These are phyloP conservation scores for Pseudocercospora vitis DNA, from an alignment of 2,329 filamentous ascomycete genomes.

Conservation along the genomic window DNA sequence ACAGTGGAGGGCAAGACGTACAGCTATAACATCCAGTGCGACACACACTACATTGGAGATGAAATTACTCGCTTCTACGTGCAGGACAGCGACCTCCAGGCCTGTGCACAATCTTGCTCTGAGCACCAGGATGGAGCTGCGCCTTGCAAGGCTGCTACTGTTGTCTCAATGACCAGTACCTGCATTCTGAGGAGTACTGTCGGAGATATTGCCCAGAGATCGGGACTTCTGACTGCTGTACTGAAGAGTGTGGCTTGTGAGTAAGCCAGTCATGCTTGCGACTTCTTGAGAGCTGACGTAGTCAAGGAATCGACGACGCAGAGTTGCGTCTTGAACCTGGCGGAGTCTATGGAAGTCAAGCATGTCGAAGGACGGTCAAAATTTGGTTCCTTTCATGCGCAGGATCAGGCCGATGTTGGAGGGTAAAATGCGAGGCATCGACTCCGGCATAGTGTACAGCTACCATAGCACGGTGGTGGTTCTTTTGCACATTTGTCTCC, in stretches of 20 bases:
- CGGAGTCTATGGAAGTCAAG: too few relatives aligned
- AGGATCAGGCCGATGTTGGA: too few relatives aligned
- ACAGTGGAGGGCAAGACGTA: not conserved
- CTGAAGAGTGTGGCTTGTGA: conserved; percentile 4
- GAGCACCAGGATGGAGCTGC: conserved; percentile 1
- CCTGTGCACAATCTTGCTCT: conserved; percentile 6
- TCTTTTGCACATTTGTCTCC: too few relatives aligned
- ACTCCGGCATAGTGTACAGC: too few relatives aligned
- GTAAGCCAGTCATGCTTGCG: too few relatives aligned
- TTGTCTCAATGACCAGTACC: conserved; percentile 1
- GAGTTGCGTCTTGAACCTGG: too few relatives aligned
- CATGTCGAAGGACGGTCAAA: too few relatives aligned
- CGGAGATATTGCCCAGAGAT: conserved; percentile 8
- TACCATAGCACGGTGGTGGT: too few relatives aligned
- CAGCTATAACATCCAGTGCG: conserved; percentile 6
- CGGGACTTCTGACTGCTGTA: conserved; percentile 3
- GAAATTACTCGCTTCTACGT: conserved; percentile 7
- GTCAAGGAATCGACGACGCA: too few relatives aligned
- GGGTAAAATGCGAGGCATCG: too few relatives aligned
- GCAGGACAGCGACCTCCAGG: not conserved
- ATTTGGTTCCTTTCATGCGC: too few relatives aligned
- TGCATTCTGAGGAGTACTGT: conserved; percentile 5
- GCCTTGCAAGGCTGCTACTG: not conserved
- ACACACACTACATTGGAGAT: conserved; percentile 12
- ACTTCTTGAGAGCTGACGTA: too few relatives aligned